Evolutionary conservation across 805 yeast species (phyloP), one percentile per base, ranked within the genome.

Genomic region (Scheffersomyces stipitis): DNA sequence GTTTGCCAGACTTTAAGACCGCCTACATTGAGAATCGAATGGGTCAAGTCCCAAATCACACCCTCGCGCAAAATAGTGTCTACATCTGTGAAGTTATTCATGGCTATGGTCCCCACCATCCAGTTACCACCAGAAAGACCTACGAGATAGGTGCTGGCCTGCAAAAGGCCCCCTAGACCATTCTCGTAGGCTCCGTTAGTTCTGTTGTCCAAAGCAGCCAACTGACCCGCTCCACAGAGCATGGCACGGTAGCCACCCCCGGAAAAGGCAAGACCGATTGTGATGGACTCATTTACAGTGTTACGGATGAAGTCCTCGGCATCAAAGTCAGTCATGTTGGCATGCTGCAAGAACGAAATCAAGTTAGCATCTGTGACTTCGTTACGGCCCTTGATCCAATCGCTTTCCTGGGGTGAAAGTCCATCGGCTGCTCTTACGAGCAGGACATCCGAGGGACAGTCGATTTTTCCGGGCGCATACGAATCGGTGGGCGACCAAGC

Each of bases 161-260:
- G 88, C 28, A 87, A 62, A 18, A 88, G 60, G 0, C 74, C 74
- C 1, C 74, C 74, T 28, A 69, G 49, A 0, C 64, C 68, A n/a
- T 41, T 33, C 4, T 47, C 44, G 28, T 38, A 40, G 18, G 66
- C 54, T 12, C 56, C 58, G 12, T 38, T 30, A 13, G 62, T 64
- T 33, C 73, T 44, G 38, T 53, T 54, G 38, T 69, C 75, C 22
- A 67, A 51, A 0, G 70, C 74, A 10, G 67, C 36, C 31, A 67
- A 42, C 37, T 66, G 67, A 4, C 74, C 75, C 2, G 73, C 73
- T 2, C 73, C 74, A 3, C 46, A 36, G 72, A 82, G 70, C 90
- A 88, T 86, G 23, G 96, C 95, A 43, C 96, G 74, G 59, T 86
- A 88, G 3, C 96, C 96, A 54, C 96, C 96, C 30, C 96, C 96